Evolutionary conservation across 2,329 filamentous ascomycete species (phyloP), one percentile per base, ranked within the genome.

Genomic region (Epichloe gansuensis): DNA sequence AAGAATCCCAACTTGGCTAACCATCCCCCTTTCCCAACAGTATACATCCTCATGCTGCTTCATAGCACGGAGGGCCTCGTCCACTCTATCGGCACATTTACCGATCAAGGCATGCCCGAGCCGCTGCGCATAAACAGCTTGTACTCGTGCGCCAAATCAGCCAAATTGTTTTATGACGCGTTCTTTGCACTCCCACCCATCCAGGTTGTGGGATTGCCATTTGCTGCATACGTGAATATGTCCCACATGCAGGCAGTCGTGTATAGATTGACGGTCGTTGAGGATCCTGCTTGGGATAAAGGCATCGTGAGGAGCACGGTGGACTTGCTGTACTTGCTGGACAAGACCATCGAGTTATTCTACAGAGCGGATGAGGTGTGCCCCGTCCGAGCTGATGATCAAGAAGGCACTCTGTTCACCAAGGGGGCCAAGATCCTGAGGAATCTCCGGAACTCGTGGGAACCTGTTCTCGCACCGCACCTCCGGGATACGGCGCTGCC

Each of bases 271-370:
- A 67, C 67, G 2, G 67, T 63, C 1, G 60, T 66, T 3, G 68
- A 72, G 7, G 65, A 68, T 45, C 66, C 67, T 2, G 66, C 61
- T 5, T 74, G 70, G 71, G 70, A 74, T 52, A 67, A 65, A 50
- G 62, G 64, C 4, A 53, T 65, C 1, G 61, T 72, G 5, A 63
- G 63, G 13, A 59, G 60, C 23, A 68, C 65, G 2, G 66, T 60
- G 4, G 65, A 73, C 46, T 57, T 71, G 0, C 58, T 69, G 2
- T 50, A 54, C 6, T 56, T 70, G n/a, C 54, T 71, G 4, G 65
- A 70, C 41, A 61, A 63, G 44, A 59, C 61, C 4, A 62, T 65
- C 43, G 62, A 66, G n/a, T 47, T 61, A n/a, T 66, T 69, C 36
- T 54, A 56, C 21, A 58, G 58, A 17, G 47, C 65, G 6, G 57